Evolutionary conservation across 2,329 filamentous ascomycete genomes (phyloP).

Genomic region (Botryosphaeria dothidea): DNA sequence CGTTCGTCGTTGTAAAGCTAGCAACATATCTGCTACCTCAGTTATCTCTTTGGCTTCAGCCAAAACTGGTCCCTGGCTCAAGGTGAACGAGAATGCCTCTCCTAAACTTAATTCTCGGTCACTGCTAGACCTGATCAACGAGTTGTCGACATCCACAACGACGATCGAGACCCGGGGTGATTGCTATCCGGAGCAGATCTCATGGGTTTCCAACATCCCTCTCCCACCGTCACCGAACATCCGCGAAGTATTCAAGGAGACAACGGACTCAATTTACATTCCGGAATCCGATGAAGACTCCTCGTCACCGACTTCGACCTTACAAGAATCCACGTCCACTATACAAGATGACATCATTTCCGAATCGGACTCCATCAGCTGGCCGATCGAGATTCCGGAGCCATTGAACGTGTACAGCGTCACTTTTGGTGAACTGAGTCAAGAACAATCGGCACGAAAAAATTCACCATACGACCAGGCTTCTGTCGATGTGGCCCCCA

Average conservation of each 20-base stretch:
- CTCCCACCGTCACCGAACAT: conserved; percentile 19
- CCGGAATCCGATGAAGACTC: neutral
- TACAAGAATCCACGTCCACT: neutral
- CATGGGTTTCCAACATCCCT: conserved; percentile 11
- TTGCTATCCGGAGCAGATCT: conserved; percentile 7
- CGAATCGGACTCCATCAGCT: neutral
- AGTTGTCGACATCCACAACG: conserved; percentile 18
- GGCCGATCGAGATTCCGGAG: conserved; percentile 3
- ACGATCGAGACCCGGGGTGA: neutral
- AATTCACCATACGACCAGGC: neutral
- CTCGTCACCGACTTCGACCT: neutral
- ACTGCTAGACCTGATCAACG: conserved; percentile 33
- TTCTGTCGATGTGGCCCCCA: neutral
- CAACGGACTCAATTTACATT: conserved; percentile 9
- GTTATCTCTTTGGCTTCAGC: conserved; percentile 33
- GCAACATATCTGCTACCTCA: conserved; percentile 35
- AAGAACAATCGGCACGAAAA: neutral
- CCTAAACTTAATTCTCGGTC: conserved; percentile 34
- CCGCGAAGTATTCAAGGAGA: conserved; percentile 6
- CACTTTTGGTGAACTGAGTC: neutral
- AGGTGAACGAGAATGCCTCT: conserved; percentile 35
- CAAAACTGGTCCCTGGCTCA: conserved; percentile 27
- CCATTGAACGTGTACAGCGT: neutral
- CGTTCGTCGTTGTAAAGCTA: conserved; percentile 18
- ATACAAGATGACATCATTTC: neutral